Conservation (phyloP, 164 flowering plant genomes). For the Nymphaea thermarum region DNA sequence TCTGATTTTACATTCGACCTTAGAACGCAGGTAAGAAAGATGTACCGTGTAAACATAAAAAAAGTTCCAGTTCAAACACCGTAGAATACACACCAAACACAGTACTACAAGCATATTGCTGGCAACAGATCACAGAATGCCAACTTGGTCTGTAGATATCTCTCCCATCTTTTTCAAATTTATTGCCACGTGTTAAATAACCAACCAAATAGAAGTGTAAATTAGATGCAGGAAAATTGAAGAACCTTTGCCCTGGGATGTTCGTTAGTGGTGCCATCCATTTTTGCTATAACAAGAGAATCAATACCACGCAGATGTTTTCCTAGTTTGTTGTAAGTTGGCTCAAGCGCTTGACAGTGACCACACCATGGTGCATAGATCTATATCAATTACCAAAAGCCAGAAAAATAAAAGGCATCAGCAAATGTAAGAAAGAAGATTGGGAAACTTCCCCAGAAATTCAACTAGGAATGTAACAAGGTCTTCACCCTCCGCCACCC, state of each 20-base stretch:
- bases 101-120: too few relatives aligned
- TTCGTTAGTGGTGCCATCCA: slow-evolving; percentile 97
- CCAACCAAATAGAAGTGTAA: neutral
- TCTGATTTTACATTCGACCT: too few relatives aligned
- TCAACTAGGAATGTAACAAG: neutral
- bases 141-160: too few relatives aligned
- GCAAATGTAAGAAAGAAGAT: neutral
- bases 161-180: too few relatives aligned
- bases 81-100: too few relatives aligned
- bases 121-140: too few relatives aligned
- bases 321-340: slow-evolving; percentile 86
- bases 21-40: too few relatives aligned
- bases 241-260: slow-evolving; percentile 85
- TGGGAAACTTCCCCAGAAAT: neutral
- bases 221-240: neutral
- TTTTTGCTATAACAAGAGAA: slow-evolving; percentile 81
- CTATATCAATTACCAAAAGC: slow-evolving; percentile 19
- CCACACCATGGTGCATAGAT: slow-evolving; percentile 99
- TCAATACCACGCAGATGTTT: slow-evolving; percentile 72
- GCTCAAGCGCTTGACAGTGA: slow-evolving; percentile 91
- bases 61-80: too few relatives aligned
- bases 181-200: neutral
- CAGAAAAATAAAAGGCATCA: slow-evolving; percentile 4
- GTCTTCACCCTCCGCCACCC: neutral
- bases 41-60: too few relatives aligned